These are phyloP conservation scores for Fusarium nanum DNA, from an alignment of 2,329 filamentous ascomycete genomes.

Conservation along the genomic window DNA sequence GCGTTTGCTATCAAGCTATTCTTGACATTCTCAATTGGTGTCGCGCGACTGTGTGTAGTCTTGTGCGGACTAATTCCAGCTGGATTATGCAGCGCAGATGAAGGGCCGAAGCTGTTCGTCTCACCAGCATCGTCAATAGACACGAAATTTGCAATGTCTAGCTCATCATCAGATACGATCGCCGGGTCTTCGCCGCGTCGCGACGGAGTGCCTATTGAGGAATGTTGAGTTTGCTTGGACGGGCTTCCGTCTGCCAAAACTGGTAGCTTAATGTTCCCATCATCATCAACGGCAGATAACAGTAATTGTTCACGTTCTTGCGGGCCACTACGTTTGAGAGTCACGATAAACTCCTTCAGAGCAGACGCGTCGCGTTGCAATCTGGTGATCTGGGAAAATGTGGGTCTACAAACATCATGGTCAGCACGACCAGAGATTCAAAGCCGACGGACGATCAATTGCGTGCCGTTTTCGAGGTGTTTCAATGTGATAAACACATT, in stretches of 20 bases:
- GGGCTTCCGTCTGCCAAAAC: neutral
- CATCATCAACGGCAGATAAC: neutral
- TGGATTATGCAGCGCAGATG: conserved; percentile 11
- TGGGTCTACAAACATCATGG: neutral
- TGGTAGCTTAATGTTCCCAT: neutral
- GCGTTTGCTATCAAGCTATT: conserved; percentile 16
- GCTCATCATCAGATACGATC: conserved; percentile 1
- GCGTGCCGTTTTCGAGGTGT: conserved; percentile 7
- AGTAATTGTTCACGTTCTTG: conserved; percentile 4
- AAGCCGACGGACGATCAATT: fast-evolving
- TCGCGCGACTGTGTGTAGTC: neutral
- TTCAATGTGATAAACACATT: conserved; percentile 5
- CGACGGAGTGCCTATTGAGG: neutral
- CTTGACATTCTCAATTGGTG: neutral
- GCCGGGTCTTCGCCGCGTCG: neutral
- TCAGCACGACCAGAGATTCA: neutral
- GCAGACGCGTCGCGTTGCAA: conserved; percentile 3
- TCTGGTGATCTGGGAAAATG: conserved; percentile 13
- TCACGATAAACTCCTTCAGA: neutral
- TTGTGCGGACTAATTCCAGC: neutral
- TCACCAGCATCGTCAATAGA: conserved; percentile 9
- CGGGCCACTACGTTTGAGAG: neutral
- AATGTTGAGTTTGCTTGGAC: neutral
- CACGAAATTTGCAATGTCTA: conserved; percentile 7
- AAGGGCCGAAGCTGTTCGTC: conserved; percentile 18